Evolutionary conservation across 495 filamentous ascomycete genomes (phyloP), one percentile per base, ranked within the genome.

Genomic region (Sabuloglossum arenarium): DNA sequence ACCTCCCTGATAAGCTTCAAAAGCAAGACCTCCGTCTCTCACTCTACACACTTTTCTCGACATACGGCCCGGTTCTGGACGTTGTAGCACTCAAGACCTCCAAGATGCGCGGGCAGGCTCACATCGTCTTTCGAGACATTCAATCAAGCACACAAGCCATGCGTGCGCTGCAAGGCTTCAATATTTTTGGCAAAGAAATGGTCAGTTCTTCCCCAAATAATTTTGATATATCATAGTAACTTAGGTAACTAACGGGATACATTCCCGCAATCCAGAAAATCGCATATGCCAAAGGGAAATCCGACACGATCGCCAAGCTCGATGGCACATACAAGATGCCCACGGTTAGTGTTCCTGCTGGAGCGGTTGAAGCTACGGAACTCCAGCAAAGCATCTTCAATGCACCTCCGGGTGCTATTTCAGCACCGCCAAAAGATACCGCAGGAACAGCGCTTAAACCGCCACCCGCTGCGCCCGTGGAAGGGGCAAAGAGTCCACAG

Each of bases 71-170:
- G 9, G 85, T 99, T 14, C 77, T 99, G 51, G 91, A 97, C 64
- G 81, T 99, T n/a, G 84, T 94, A 31, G 84, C 86, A 31, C 73
- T 95, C 62, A 88, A 86, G 68, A 91, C 85, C 0, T 72, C 71
- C 62, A 88, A 88, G 69, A 89, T 94, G 84, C 84, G 93, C 34
- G 91, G 91, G 1, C 91, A 97, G 67, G 93, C 91, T 53, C 89
- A 96, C 64, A 73, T 99, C 49, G 85, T 89, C 3, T 96, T 86
- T 67, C 79, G 84, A 58, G 91, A 99, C 64, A 71, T 89, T 12
- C 82, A 90, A 57, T 76, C 82, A 2, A 88, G 86, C 47, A 91
- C 88, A 30, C 85, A 93, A 63, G 91, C 91, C 1, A 83, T 97
- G 80, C 74, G 89, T 55, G 79, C 85, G 29, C 70, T 94, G 27